Evolutionary conservation across 164 flowering plant species (phyloP), one percentile per base, ranked within the genome.

Genomic region (Tinospora cordifolia): DNA sequence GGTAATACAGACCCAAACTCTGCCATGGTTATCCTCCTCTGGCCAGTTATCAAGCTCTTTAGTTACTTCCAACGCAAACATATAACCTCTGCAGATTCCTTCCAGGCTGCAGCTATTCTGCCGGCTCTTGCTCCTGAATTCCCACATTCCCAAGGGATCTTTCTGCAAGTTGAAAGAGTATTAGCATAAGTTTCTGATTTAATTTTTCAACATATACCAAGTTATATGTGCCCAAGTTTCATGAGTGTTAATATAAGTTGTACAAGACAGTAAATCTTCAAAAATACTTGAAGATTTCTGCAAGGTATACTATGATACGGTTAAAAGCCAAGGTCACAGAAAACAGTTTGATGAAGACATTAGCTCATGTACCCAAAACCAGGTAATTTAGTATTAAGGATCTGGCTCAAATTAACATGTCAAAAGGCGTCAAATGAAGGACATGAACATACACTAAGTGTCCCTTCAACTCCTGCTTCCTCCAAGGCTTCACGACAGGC

Each of bases 391-490:
- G 36, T 21, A 54, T n/a, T 54, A 4, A 54, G 60, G 60, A 54
- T 54, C 13, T 4, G 15, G 8, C 36, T 34, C 41, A 41, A 34
- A 64, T 22, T 27, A 34, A 19, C 66, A 64, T 7, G 22, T 17
- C 15, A 36, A 34, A 36, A 64, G 22, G 17, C 1, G 15, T 26
- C 36, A 60, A 72, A 60, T 11, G 21, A 38, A 19, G 60, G 26
- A 38, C 34, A 49, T 65, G 59, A 74, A 74, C 90, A 49, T 82
- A 88, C 96, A 47, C 79, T 76, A 19, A 90, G 79, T 49, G 54
- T 80, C 79, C 96, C 96, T 79, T 41, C 81, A 17, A 90, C 88
- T 75, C 93, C 93, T 6, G 93, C 91, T 84, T 90, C 96, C 79
- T 90, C 96, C 40, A 83, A 71, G 40, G 91, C 93, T 80, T 90